phyloP scores from a whole-genome alignment of 2,329 filamentous ascomycete genomes.

The Corinectria fuckeliana region DNA sequence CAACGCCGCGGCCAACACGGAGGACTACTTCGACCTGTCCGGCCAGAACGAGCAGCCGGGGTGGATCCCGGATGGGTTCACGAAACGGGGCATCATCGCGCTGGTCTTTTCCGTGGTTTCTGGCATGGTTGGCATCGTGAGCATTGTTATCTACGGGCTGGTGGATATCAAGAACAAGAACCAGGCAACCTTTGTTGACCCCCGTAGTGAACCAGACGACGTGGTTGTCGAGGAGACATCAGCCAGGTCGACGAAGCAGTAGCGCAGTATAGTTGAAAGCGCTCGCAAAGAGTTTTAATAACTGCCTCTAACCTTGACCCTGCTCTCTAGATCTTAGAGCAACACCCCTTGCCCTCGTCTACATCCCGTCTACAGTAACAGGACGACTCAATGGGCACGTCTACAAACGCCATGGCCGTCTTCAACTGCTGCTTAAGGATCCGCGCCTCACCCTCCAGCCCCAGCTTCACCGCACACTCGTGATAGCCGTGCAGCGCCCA shows the following conservation, averaged over 20 bases:
- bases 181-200: conserved; percentile 20
- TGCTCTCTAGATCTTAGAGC: not conserved
- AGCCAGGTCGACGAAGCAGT: not conserved
- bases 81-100: conserved; percentile 73
- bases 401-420: conserved; percentile 60
- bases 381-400: conserved; percentile 57
- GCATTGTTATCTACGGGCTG: conserved; percentile 23
- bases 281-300: too few relatives aligned
- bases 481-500: conserved; percentile 76
- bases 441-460: conserved; percentile 48
- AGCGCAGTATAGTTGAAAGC: not conserved
- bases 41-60: conserved; percentile 64
- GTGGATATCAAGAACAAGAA: conserved; percentile 8
- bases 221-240: conserved; percentile 4
- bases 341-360: not conserved
- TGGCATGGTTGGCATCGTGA: conserved; percentile 65
- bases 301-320: too few relatives aligned
- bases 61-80: conserved; percentile 69
- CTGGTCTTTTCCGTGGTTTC: conserved; percentile 75
- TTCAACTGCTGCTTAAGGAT: conserved; percentile 53
- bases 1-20: conserved; percentile 77
- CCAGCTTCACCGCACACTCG: conserved; percentile 65
- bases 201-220: conserved; percentile 13
- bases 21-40: conserved; percentile 66
- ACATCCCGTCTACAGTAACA: conserved; percentile 35